These are phyloP conservation scores for Chlorella vulgaris DNA, from an alignment of 139 green algal species.

Conservation along the genomic window DNA sequence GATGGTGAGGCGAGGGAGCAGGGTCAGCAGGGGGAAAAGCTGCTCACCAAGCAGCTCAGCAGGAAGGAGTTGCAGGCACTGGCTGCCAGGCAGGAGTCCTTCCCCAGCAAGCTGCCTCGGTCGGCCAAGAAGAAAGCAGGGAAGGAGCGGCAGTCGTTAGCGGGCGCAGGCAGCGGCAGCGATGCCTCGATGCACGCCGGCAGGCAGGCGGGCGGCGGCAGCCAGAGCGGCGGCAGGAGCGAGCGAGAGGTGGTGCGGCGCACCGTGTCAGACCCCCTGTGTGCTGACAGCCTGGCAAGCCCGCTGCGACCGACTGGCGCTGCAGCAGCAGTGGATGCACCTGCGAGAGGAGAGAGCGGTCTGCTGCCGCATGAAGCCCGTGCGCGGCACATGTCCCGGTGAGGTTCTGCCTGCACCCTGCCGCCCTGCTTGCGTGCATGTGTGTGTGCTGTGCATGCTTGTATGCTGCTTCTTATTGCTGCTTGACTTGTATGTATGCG, in stretches of 20 bases:
- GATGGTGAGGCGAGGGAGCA: background rate
- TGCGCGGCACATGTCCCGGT: background rate
- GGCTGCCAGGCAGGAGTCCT: constrained; percentile 16
- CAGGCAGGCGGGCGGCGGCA: background rate
- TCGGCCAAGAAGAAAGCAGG: constrained; percentile 24
- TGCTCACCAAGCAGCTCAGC: background rate
- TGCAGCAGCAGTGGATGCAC: too few species aligned
- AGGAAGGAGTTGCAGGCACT: background rate
- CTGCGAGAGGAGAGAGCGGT: background rate
- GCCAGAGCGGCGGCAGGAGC: background rate
- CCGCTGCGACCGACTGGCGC: background rate
- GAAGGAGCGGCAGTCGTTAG: background rate
- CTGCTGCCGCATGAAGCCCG: background rate
- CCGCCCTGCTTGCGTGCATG: background rate
- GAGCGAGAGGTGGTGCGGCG: background rate
- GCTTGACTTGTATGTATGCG: too few species aligned
- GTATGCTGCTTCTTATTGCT: background rate
- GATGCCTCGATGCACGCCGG: background rate
- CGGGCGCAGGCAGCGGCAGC: background rate
- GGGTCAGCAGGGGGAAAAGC: too few species aligned
- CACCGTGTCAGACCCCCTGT: constrained; percentile 14
- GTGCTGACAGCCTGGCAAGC: background rate
- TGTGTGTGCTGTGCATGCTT: background rate
- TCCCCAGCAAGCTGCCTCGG: constrained; percentile 7
- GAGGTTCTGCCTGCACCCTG: too few species aligned